phyloP scores from a whole-genome alignment of 805 yeast genomes.

The Ascoidea tarda region DNA sequence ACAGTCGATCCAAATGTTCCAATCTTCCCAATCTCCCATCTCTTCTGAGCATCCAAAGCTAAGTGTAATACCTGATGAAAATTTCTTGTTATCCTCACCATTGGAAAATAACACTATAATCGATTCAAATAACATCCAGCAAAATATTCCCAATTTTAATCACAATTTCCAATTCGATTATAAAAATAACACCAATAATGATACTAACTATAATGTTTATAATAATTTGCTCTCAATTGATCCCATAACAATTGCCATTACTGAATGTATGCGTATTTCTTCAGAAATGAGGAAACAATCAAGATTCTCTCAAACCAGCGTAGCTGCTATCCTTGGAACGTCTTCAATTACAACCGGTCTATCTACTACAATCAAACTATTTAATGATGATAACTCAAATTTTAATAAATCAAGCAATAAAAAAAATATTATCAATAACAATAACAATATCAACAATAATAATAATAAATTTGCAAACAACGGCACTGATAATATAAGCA shows the following conservation, averaged over 20 bases:
- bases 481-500: too few species aligned
- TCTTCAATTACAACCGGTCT: conserved; percentile 17
- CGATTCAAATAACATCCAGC: too few species aligned
- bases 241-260: conserved; percentile 69
- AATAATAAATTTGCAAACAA: too few species aligned
- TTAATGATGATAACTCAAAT: conserved; percentile 23
- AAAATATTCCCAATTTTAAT: too few species aligned
- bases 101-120: too few species aligned
- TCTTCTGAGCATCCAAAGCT: conserved; percentile 18
- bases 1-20: background rate
- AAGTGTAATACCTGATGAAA: background rate
- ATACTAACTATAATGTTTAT: too few species aligned
- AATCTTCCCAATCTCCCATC: conserved; percentile 19
- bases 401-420: conserved; percentile 14
- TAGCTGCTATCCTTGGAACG: conserved; percentile 73
- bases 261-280: conserved; percentile 76
- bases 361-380: conserved; percentile 32
- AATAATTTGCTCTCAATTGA: conserved; percentile 31
- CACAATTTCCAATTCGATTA: too few species aligned
- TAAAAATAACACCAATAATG: too few species aligned
- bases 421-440: conserved; percentile 4
- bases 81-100: too few species aligned
- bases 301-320: conserved; percentile 63
- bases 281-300: conserved; percentile 84
- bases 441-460: background rate